Evolutionary conservation across 306 rosid species (phyloP).

Genomic region (Glycine latifolia): DNA sequence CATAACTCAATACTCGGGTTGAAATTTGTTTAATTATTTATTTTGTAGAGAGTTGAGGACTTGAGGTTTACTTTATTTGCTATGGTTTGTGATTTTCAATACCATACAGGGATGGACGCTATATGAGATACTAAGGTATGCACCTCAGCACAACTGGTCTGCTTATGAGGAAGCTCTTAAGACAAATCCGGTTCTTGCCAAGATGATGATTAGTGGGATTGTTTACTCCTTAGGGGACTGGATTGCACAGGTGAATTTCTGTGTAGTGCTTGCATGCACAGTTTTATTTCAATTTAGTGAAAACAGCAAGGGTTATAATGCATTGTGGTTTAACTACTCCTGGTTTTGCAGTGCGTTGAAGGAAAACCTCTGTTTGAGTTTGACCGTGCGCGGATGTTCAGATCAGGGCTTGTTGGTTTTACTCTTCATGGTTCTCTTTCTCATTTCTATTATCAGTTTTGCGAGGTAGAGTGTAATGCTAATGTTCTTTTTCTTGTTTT

Average conservation of each 20-base stretch:
- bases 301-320: constrained; percentile 2
- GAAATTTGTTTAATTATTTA: neutral
- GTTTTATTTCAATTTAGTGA: neutral
- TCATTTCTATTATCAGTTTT: constrained; percentile 89
- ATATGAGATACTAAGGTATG: constrained; percentile 88
- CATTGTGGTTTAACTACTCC: neutral
- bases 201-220: constrained; percentile 97
- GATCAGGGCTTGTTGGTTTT: constrained; percentile 97
- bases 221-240: constrained; percentile 96
- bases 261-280: neutral
- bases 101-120: constrained; percentile 86
- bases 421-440: constrained; percentile 98
- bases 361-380: constrained; percentile 96
- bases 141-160: constrained; percentile 94
- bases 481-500: constrained; percentile 19
- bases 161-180: constrained; percentile 98
- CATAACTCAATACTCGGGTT: neutral
- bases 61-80: constrained; percentile 29
- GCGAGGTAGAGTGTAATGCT: constrained; percentile 70
- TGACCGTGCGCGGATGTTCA: constrained; percentile 86
- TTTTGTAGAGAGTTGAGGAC: neutral
- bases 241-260: constrained; percentile 87
- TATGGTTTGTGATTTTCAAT: constrained; percentile 16
- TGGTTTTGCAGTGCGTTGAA: constrained; percentile 80
- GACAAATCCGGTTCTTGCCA: constrained; percentile 91